Evolutionary conservation across 306 rosid genomes (phyloP).

Genomic region (Vicia sativa): DNA sequence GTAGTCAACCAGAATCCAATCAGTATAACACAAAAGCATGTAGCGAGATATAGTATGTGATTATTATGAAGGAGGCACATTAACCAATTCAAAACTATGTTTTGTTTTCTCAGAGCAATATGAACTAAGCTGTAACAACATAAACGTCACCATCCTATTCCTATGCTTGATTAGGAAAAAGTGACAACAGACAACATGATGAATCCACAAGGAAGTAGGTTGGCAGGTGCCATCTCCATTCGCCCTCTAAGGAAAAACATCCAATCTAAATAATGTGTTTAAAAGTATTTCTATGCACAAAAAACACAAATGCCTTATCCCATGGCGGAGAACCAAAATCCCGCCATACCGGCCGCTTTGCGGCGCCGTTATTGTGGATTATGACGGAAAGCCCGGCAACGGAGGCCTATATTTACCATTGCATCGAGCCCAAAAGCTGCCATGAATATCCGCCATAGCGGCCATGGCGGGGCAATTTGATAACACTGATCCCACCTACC

Average conservation of each 20-base stretch:
- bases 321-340: too few relatives aligned
- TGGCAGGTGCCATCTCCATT: slow-evolving; percentile 15
- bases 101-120: slow-evolving; percentile 32
- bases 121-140: slow-evolving; percentile 23
- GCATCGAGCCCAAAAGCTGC: too few relatives aligned
- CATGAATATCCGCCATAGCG: too few relatives aligned
- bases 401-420: too few relatives aligned
- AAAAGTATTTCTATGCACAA: background rate
- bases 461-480: too few relatives aligned
- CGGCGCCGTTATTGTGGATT: too few relatives aligned
- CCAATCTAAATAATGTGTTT: slow-evolving; percentile 16
- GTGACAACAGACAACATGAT: background rate
- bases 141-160: background rate
- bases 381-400: too few relatives aligned
- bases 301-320: background rate
- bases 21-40: slow-evolving; percentile 29
- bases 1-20: slow-evolving; percentile 28
- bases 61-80: slow-evolving; percentile 4
- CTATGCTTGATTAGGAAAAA: slow-evolving; percentile 10
- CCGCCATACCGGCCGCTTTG: too few relatives aligned
- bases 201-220: slow-evolving; percentile 23
- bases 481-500: background rate
- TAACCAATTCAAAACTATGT: slow-evolving; percentile 14
- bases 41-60: slow-evolving; percentile 28
- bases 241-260: slow-evolving; percentile 13